Conservation (phyloP, 306 rosid species). For the Pyrus bretschneideri region DNA sequence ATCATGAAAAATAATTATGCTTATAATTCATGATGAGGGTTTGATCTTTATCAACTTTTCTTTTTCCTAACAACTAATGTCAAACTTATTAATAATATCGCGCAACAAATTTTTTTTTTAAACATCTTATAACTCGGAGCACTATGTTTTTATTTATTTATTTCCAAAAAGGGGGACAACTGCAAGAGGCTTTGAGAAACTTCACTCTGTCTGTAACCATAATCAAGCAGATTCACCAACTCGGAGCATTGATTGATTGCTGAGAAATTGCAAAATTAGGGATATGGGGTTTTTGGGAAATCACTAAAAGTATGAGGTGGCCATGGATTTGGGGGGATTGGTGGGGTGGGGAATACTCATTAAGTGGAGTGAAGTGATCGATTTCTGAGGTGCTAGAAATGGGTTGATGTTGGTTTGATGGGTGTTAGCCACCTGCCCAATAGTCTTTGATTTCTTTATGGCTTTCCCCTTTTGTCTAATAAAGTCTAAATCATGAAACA, state of each 20-base stretch:
- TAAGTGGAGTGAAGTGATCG: conserved; percentile 28
- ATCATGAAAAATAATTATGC: no score
- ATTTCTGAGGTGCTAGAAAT: neutral
- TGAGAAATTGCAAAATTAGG: neutral
- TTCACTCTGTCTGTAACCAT: rapidly evolving
- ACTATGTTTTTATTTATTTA: no score
- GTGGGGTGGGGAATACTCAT: neutral
- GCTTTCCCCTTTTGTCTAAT: neutral
- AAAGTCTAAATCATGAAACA: neutral
- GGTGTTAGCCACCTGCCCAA: conserved; percentile 28
- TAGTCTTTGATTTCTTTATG: neutral
- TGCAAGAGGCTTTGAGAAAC: rapidly evolving
- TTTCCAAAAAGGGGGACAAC: no score
- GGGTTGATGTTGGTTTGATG: conserved; percentile 16
- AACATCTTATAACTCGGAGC: no score
- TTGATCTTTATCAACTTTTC: rapidly evolving
- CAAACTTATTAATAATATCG: no score
- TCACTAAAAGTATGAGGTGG: neutral
- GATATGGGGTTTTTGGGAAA: neutral
- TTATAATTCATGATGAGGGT: no score
- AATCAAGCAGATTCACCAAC: rapidly evolving
- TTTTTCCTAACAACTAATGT: no score
- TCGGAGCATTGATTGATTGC: rapidly evolving
- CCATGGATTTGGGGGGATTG: neutral
- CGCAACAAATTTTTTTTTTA: no score